These are phyloP conservation scores for Pyrenochaeta sp. DNA, from an alignment of 2,329 filamentous ascomycete species.

Conservation along the genomic window DNA sequence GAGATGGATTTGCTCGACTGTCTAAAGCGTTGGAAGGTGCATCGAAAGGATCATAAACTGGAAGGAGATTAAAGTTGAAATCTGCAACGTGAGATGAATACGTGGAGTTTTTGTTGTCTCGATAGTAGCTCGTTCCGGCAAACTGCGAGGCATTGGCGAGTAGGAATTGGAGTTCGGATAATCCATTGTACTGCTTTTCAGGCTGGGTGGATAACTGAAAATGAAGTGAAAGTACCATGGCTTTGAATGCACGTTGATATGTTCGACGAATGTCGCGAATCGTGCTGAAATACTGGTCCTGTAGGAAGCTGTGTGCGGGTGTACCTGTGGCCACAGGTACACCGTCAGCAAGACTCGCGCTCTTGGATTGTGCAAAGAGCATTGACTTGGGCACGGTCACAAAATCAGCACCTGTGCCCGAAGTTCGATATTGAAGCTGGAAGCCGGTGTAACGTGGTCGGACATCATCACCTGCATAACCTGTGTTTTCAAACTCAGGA, in stretches of 20 bases:
- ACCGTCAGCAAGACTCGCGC: no score
- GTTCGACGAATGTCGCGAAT: not conserved
- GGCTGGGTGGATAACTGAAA: not conserved
- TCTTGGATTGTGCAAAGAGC: not conserved
- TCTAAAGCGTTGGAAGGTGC: not conserved
- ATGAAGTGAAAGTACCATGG: not conserved
- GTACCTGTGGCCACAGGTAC: no score
- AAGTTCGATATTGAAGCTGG: no score
- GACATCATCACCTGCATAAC: no score
- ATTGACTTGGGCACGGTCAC: not conserved
- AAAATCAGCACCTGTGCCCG: no score
- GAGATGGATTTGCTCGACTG: not conserved
- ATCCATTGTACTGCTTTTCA: not conserved
- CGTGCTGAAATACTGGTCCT: not conserved
- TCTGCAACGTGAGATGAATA: not conserved
- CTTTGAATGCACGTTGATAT: not conserved
- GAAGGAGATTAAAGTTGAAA: not conserved
- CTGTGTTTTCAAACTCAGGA: no score
- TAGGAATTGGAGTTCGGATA: not conserved
- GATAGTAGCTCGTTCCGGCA: not conserved
- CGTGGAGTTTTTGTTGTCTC: not conserved
- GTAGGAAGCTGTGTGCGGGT: not conserved
- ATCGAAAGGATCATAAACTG: not conserved
- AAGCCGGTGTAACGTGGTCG: no score
- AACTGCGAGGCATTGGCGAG: not conserved